These are phyloP conservation scores for Pseudomicrostroma phylloplanum DNA, from an alignment of 1,284 basidiomycete genomes.

Conservation along the genomic window DNA sequence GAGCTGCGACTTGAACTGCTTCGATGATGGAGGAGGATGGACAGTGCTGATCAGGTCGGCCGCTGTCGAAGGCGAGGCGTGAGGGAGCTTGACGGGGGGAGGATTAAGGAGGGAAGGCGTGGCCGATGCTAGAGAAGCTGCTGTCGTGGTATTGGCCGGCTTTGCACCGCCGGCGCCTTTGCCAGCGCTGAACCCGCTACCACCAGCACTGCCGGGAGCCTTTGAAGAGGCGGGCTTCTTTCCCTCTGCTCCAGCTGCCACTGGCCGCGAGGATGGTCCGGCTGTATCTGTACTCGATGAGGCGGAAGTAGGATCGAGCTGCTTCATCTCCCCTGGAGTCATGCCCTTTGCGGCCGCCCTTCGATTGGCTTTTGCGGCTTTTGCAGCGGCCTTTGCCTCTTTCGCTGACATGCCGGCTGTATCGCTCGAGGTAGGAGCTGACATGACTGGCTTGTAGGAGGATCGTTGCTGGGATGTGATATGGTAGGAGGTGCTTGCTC, in stretches of 20 bases:
- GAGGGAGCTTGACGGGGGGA: constrained; percentile 16
- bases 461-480: too few species aligned
- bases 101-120: constrained; percentile 40
- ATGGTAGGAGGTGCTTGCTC: too few species aligned
- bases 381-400: constrained; percentile 14
- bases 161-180: too few species aligned
- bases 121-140: not conserved
- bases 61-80: not conserved
- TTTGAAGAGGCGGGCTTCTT: too few species aligned
- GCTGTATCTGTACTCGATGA: too few species aligned
- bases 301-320: constrained; percentile 4
- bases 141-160: not conserved
- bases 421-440: too few species aligned
- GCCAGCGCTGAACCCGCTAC: too few species aligned
- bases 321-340: not conserved
- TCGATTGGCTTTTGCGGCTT: constrained; percentile 8
- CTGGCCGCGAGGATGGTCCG: too few species aligned
- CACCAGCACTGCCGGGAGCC: too few species aligned
- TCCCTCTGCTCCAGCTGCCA: too few species aligned
- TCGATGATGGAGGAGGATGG: constrained; percentile 4
- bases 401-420: constrained; percentile 8
- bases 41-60: constrained; percentile 5
- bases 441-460: too few species aligned
- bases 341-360: constrained; percentile 5
- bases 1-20: constrained; percentile 5